Evolutionary conservation across 495 filamentous ascomycete species (phyloP).

Genomic region (Talaromyces liani): DNA sequence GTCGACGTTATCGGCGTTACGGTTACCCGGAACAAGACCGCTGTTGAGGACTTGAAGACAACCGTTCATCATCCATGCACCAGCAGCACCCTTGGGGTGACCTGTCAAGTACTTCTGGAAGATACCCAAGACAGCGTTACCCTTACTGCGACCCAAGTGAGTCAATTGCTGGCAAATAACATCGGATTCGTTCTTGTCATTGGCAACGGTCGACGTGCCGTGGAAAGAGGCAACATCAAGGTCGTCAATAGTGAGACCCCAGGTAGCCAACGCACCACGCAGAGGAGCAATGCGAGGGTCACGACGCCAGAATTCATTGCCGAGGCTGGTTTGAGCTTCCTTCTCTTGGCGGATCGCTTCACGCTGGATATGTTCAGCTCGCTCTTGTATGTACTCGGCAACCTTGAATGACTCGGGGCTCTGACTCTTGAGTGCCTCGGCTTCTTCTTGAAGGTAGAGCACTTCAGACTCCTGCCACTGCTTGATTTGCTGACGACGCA

Average conservation of each 20-base stretch:
- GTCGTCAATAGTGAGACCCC: constrained; percentile 97
- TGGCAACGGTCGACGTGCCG: constrained; percentile 95
- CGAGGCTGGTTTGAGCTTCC: constrained; percentile 81
- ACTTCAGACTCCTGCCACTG: constrained; percentile 94
- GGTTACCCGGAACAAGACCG: constrained; percentile 91
- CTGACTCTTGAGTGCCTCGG: constrained; percentile 82
- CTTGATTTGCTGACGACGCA: constrained; percentile 84
- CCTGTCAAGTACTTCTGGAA: constrained; percentile 99
- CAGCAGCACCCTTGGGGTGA: constrained; percentile 97
- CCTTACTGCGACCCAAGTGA: constrained; percentile 91
- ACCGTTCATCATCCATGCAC: constrained; percentile 99
- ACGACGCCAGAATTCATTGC: constrained; percentile 98
- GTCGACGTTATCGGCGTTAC: constrained; percentile 97
- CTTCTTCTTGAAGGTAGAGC: constrained; percentile 85
- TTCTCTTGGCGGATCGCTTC: constrained; percentile 87
- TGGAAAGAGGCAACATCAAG: constrained; percentile 95
- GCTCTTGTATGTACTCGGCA: constrained; percentile 77
- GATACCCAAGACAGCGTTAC: constrained; percentile 91
- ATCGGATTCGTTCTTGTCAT: constrained; percentile 99
- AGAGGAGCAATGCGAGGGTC: constrained; percentile 90
- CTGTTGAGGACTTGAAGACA: constrained; percentile 89
- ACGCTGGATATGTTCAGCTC: constrained; percentile 77
- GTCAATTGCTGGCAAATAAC: constrained; percentile 94
- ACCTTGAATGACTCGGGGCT: constrained; percentile 59
- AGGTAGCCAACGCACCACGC: constrained; percentile 89